These are phyloP conservation scores for Boehmeria nivea DNA, from an alignment of 306 rosid species.

Conservation along the genomic window DNA sequence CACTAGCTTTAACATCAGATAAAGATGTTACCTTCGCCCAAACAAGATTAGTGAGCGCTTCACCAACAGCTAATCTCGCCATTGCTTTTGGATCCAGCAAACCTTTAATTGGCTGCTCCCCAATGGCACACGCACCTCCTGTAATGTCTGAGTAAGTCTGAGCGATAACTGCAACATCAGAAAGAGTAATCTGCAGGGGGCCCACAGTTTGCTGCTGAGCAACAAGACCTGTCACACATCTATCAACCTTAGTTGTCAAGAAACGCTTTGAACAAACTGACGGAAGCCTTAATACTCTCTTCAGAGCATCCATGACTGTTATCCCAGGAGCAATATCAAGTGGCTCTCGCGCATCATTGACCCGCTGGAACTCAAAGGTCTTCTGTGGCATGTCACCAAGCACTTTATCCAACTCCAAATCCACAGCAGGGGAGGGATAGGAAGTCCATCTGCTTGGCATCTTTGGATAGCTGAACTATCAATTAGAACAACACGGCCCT, in stretches of 20 bases:
- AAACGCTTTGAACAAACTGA: slow-evolving; percentile 47
- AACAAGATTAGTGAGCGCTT: slow-evolving; percentile 92
- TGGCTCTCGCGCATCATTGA: slow-evolving; percentile 49
- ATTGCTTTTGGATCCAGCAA: slow-evolving; percentile 81
- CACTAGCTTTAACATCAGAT: slow-evolving; percentile 90
- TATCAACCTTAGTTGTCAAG: slow-evolving; percentile 14
- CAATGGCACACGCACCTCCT: slow-evolving; percentile 91
- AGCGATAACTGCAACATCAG: slow-evolving; percentile 88
- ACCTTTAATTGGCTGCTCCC: slow-evolving; percentile 93
- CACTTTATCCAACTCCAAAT: slow-evolving; percentile 84
- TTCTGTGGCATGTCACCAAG: slow-evolving; percentile 94
- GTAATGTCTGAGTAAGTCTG: slow-evolving; percentile 63
- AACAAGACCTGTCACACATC: slow-evolving; percentile 27
- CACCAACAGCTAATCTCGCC: slow-evolving; percentile 94
- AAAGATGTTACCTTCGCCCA: slow-evolving; percentile 86
- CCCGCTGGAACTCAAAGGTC: slow-evolving; percentile 53
- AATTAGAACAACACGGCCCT: slow-evolving; percentile 64
- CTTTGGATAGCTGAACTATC: slow-evolving; percentile 57
- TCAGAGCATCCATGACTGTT: slow-evolving; percentile 56
- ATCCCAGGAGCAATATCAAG: slow-evolving; percentile 74
- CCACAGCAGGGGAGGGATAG: slow-evolving; percentile 74
- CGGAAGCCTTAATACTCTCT: slow-evolving; percentile 76
- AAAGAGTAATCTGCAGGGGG: slow-evolving; percentile 73
- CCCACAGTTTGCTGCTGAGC: slow-evolving; percentile 96
- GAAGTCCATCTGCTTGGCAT: slow-evolving; percentile 44